These are phyloP conservation scores for Alloteropsis angusta DNA, from an alignment of 202 grass and related monocot species.

Conservation along the genomic window DNA sequence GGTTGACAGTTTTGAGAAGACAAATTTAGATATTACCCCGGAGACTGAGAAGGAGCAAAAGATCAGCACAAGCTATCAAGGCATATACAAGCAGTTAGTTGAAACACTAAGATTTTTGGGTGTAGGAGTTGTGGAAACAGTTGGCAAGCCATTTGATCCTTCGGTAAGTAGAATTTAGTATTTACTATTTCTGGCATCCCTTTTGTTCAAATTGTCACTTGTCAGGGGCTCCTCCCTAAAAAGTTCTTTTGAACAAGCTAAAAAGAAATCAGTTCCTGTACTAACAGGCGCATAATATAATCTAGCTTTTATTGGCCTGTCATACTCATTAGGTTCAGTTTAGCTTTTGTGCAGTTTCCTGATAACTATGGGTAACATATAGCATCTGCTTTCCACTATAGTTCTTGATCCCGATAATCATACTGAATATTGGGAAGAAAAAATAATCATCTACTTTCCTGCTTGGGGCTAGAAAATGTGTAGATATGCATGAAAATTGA, in stretches of 20 bases:
- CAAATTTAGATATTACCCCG: conserved; percentile 43
- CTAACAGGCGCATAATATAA: not conserved
- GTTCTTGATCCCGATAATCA: not conserved
- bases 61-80: conserved; percentile 65
- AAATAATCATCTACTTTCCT: not conserved
- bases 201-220: not conserved
- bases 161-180: conserved; percentile 44
- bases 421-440: not conserved
- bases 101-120: conserved; percentile 84
- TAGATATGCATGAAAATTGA: not conserved
- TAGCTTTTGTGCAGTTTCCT: not conserved
- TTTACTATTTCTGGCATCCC: not conserved
- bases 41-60: conserved; percentile 73
- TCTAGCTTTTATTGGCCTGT: not conserved
- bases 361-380: not conserved
- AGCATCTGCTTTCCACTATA: not conserved
- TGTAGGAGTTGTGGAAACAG: conserved; percentile 72
- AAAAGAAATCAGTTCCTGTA: not conserved
- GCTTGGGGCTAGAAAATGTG: not conserved
- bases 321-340: not conserved
- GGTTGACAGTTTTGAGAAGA: conserved; percentile 83
- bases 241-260: not conserved
- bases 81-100: conserved; percentile 37
- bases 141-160: conserved; percentile 98
- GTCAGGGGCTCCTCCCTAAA: not conserved